Base-by-base conservation (phyloP, 495 filamentous ascomycete species). In the Penicillium canariense region DNA sequence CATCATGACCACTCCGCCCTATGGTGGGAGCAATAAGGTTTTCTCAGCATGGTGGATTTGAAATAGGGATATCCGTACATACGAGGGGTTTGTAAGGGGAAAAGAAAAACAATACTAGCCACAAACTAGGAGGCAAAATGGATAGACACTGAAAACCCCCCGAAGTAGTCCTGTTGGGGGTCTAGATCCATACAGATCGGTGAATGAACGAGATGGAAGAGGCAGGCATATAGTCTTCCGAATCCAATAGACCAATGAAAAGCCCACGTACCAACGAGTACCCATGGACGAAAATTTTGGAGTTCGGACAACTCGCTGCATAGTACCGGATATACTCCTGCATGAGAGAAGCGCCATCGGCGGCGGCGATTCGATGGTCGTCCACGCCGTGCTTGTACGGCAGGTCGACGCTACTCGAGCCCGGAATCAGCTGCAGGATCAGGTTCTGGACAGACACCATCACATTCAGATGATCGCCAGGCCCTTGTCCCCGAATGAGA, bases 1-100 rank as follows among this genome's bases (percentile, higher is more conserved):
- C 64, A 70, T 67, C 56, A 66, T 44, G 28, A 55, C 44, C 4
- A 68, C 53, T 5, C 59, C 65, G 30, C 65, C 65, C 63, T 66
- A 25, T 1, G n/a, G 31, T 32, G 25, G 17, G 20, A 50, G 12
- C 4, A 2, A 43, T 25, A 1, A 15, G 14, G 30, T 2, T n/a
- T 52, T 49, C 25, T 50, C 53, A 53, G 27, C 18, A 30, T 2
- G 15, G 6, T n/a, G n/a, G n/a, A n/a, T n/a, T n/a, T n/a, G n/a
- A n/a, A n/a, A n/a, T n/a, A n/a, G n/a, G n/a, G n/a, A n/a, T n/a
- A 17, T 39, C 36, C 20, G 22, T 39, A 23, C 36, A 14, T 10
- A 22, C 10, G 9, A 8, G 18, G 12, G 5, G 4, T 15, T 38
- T 7, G 1, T 5, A 1, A 8, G 15, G 34, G 15, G 34, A 18